Evolutionary conservation across 116 monocot species (phyloP), one percentile per base, ranked within the genome.

Genomic region (Zostera marina): DNA sequence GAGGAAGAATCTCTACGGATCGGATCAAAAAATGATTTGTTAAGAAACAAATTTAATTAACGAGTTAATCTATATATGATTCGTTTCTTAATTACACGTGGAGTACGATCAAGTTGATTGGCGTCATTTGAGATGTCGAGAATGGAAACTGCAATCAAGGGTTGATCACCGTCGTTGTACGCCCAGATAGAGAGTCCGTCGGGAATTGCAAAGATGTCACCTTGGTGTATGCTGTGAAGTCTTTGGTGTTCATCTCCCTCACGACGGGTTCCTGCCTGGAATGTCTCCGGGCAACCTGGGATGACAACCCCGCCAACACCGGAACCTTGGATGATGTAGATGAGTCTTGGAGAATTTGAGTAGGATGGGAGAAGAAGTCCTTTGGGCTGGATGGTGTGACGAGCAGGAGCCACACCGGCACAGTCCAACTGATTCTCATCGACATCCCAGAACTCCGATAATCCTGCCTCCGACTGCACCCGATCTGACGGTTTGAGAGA

Each of bases 221-320:
- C 80, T n/a, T 66, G 45, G 0, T 47, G 55, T 56, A 72, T 51
- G 11, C 41, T 64, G 44, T 68, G 62, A 24, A 75, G 32, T 53
- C 42, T 68, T 52, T 80, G 80, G 62, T 80, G 75, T 25, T 69
- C 66, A 39, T 76, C 76, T 4, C 58, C 58, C 58, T 42, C 58
- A 17, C 42, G 11, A 4, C 16, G 41, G 54, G 56, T 11, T 13
- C 14, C 1, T 8, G 5, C 72, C 7, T 72, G 71, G 69, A 63
- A 76, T 2, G 73, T 67, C 55, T 77, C 81, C 6, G 72, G 77
- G 66, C 80, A 80, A 0, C 76, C 80, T 0, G 80, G 76, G 13
- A 79, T 17, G 55, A 70, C 60, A 0, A 52, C 26, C 14, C 72
- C 62, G 32, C 32, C 32, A 32, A 32, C 32, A 5, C 32, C 32